Evolutionary conservation across 169 alveolate species (phyloP), one percentile per base, ranked within the genome.

Genomic region (Cryptosporidium muris): DNA sequence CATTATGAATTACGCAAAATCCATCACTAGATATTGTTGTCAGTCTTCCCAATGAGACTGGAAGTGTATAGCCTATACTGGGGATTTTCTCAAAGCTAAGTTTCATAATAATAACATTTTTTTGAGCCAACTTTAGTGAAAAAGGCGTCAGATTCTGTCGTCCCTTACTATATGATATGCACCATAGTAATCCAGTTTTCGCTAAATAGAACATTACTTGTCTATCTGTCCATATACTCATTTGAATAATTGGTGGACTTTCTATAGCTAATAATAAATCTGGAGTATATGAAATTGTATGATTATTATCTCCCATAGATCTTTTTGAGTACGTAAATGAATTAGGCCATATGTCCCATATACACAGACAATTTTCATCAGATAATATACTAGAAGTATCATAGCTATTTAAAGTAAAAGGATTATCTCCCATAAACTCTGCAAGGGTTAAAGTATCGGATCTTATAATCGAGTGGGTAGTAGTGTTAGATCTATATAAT

Each of bases 341-440:
- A 47, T 64, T 64, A 4, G 80, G 25, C 85, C 85, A 74, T 12
- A 74, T 45, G 48, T 74, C 74, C 85, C 85, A 74, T 5, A 74
- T 74, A 48, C 85, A 74, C 3, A 74, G 40, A 58, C 85, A 74
- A 25, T 74, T 74, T 12, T 74, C 67, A 38, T 74, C 68, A n/a
- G 54, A 42, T 25, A 62, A 48, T 43, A 54, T 42, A 47, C 58
- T 38, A 11, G 54, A 34, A 14, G n/a, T 45, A 7, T 58, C 60
- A 1, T 25, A 34, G 1, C 34, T 74, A 36, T 66, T 68, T 9
- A 34, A 54, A 16, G 37, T 43, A 34, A 37, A 54, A 9, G 58
- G 49, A 43, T 74, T 74, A 12, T 74, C 85, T 40, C 85, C 85
- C 85, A 74, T 74, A 37, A 74, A 74, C 37, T 74, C 85, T 16